Percentiles rank a stretch among this genome's conserved stretches.
Evolutionary conservation across 306 rosid species (phyloP).

Genomic region (Dicorynia guianensis): DNA sequence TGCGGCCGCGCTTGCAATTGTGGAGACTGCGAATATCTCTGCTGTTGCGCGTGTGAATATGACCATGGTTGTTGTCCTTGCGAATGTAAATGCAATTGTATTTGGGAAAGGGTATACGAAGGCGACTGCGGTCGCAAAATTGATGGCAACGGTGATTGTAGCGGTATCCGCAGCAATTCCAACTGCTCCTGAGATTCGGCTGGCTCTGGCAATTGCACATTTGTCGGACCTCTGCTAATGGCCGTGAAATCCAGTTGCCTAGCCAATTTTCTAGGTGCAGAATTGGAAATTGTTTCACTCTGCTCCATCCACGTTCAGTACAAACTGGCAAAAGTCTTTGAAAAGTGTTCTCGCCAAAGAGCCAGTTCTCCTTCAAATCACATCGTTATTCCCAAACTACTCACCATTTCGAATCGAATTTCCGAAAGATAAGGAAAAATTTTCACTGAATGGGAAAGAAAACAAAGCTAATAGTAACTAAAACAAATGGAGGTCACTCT

Average conservation of each 20-base stretch:
- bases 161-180: slow-evolving; percentile 12
- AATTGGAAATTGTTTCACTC: slow-evolving; percentile 53
- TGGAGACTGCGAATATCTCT: slow-evolving; percentile 33
- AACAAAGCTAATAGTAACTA: slow-evolving; percentile 26
- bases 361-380: slow-evolving; percentile 21
- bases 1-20: slow-evolving; percentile 40
- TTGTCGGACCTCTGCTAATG: slow-evolving; percentile 26
- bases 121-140: slow-evolving; percentile 8
- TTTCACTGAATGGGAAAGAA: neutral
- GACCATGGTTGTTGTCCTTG: slow-evolving; percentile 40
- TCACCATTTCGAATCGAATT: slow-evolving; percentile 41
- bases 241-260: slow-evolving; percentile 73
- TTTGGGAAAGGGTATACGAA: neutral
- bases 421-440: neutral
- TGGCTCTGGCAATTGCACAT: slow-evolving; percentile 29
- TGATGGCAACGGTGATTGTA: slow-evolving; percentile 19
- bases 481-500: slow-evolving; percentile 4
- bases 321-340: neutral
- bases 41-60: slow-evolving; percentile 28
- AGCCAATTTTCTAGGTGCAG: slow-evolving; percentile 53
- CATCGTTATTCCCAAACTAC: slow-evolving; percentile 31
- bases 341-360: slow-evolving; percentile 3
- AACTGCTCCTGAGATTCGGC: slow-evolving; percentile 26
- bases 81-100: slow-evolving; percentile 30
- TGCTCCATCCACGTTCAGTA: slow-evolving; percentile 57